phyloP scores from a whole-genome alignment of 129 eudicot genomes.

The Flaveria robusta region DNA sequence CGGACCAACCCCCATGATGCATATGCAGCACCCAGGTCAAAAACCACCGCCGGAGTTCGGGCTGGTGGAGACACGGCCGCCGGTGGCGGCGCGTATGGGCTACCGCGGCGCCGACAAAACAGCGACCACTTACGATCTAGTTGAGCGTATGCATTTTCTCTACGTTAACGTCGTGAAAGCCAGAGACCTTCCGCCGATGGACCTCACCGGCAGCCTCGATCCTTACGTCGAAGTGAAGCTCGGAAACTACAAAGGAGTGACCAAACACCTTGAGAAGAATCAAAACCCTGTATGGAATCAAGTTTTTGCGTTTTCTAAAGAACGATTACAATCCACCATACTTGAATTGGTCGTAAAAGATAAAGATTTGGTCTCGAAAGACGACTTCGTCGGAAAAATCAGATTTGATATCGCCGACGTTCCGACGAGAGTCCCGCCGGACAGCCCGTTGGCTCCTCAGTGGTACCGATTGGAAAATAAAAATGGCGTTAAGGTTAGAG shows the following conservation, averaged over 20 bases:
- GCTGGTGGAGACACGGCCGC: conserved; percentile 86
- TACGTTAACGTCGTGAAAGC: conserved; percentile 86
- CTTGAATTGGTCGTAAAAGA: conserved; percentile 74
- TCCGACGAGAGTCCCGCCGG: conserved; percentile 83
- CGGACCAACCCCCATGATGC: conserved; percentile 57
- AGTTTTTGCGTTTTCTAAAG: conserved; percentile 86
- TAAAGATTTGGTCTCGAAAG: conserved; percentile 70
- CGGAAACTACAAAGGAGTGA: conserved; percentile 86
- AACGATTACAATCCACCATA: conserved; percentile 62
- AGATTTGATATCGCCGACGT: conserved; percentile 65
- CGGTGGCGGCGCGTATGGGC: conserved; percentile 86
- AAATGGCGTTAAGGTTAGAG: conserved; percentile 51
- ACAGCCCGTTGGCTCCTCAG: conserved; percentile 90
- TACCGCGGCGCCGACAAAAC: conserved; percentile 73
- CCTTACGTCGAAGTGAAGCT: conserved; percentile 92
- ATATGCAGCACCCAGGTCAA: conserved; percentile 61
- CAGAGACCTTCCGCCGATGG: conserved; percentile 70
- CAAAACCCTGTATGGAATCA: conserved; percentile 75
- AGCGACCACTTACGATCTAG: conserved; percentile 81
- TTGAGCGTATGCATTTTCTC: conserved; percentile 76
- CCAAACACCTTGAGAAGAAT: conserved; percentile 74
- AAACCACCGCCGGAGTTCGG: conserved; percentile 67
- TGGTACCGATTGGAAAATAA: conserved; percentile 80
- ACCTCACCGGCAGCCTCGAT: conserved; percentile 74
- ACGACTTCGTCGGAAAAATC: conserved; percentile 76